phyloP scores from a whole-genome alignment of 225 moss, liverwort and hornwort genomes.

The Anthoceros angustus region DNA sequence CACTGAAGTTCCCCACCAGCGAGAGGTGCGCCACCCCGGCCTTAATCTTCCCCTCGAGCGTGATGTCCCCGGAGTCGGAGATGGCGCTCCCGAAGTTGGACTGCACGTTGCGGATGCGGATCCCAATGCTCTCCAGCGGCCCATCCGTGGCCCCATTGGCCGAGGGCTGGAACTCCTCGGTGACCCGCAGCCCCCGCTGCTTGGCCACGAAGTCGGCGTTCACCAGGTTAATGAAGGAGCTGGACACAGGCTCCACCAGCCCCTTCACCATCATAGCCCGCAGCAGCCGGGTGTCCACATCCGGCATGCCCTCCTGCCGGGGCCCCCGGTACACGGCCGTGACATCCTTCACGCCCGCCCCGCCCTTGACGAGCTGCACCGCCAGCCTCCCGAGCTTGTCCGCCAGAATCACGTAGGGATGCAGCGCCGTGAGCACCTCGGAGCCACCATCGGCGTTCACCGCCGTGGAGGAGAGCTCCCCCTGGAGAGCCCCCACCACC shows the following conservation, averaged over 20 bases:
- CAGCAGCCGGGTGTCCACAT: conserved; percentile 79
- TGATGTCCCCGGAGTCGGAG: conserved; percentile 38
- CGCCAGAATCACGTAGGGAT: conserved; percentile 64
- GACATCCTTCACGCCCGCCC: conserved; percentile 69
- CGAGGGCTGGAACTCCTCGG: conserved; percentile 57
- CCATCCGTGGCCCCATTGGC: conserved; percentile 19
- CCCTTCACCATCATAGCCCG: conserved; percentile 93
- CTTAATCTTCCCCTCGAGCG: conserved; percentile 61
- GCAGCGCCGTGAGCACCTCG: conserved; percentile 50
- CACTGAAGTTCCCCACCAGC: conserved; percentile 54
- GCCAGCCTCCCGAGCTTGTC: conserved; percentile 76
- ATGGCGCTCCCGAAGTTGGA: conserved; percentile 66
- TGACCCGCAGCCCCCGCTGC: conserved; percentile 75
- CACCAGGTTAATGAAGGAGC: conserved; percentile 80
- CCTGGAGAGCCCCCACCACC: conserved; percentile 80
- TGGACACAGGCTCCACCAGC: conserved; percentile 80
- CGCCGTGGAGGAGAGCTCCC: conserved; percentile 86
- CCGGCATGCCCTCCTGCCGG: conserved; percentile 45
- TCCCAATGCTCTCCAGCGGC: conserved; percentile 57
- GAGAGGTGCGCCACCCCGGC: conserved; percentile 52
- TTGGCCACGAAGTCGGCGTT: conserved; percentile 86
- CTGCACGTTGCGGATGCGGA: conserved; percentile 29
- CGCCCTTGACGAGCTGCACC: conserved; percentile 73
- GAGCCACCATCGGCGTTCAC: conserved; percentile 95
- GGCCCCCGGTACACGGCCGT: conserved; percentile 66